Evolutionary conservation across 2,329 filamentous ascomycete genomes (phyloP).

Genomic region (Penicillium corylophilum): DNA sequence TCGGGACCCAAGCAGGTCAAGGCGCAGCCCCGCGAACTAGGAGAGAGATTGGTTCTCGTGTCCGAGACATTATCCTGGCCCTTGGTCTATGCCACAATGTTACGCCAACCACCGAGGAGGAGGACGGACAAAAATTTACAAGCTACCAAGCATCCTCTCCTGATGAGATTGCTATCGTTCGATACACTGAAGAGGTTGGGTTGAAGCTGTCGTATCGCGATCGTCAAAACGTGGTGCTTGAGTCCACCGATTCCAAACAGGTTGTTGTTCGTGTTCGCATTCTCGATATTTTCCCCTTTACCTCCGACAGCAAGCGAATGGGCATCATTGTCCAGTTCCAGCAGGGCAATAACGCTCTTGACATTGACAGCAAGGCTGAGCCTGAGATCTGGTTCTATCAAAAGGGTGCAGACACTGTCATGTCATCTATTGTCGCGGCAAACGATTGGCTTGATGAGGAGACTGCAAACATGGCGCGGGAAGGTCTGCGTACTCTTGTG

Average conservation of each 20-base stretch:
- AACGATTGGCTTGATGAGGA: conserved; percentile 99
- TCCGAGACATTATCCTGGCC: conserved; percentile 88
- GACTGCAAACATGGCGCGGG: conserved; percentile 98
- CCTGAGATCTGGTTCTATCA: conserved; percentile 98
- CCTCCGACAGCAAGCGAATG: conserved; percentile 97
- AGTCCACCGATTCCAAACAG: conserved; percentile 71
- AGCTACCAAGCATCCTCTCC: conserved; percentile 96
- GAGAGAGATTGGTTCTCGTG: conserved; percentile 88
- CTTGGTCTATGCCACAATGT: conserved; percentile 96
- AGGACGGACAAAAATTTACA: conserved; percentile 72
- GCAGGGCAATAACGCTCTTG: conserved; percentile 53
- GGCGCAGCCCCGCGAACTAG: conserved; percentile 74
- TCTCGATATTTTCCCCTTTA: conserved; percentile 94
- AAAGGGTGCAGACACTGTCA: conserved; percentile 97
- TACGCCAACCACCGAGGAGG: conserved; percentile 83
- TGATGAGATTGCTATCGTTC: conserved; percentile 96
- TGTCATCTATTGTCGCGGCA: conserved; percentile 89
- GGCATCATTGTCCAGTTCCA: conserved; percentile 91
- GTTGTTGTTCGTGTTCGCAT: conserved; percentile 82
- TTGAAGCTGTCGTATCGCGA: conserved; percentile 82
- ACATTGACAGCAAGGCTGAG: conserved; percentile 50
- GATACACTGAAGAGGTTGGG: conserved; percentile 91
- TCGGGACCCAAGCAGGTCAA: conserved; percentile 58
- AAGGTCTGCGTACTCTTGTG: conserved; percentile 89
- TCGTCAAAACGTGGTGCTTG: conserved; percentile 78